Evolutionary conservation across 2,329 filamentous ascomycete species (phyloP).

Genomic region (Pseudocercospora macadamiae): DNA sequence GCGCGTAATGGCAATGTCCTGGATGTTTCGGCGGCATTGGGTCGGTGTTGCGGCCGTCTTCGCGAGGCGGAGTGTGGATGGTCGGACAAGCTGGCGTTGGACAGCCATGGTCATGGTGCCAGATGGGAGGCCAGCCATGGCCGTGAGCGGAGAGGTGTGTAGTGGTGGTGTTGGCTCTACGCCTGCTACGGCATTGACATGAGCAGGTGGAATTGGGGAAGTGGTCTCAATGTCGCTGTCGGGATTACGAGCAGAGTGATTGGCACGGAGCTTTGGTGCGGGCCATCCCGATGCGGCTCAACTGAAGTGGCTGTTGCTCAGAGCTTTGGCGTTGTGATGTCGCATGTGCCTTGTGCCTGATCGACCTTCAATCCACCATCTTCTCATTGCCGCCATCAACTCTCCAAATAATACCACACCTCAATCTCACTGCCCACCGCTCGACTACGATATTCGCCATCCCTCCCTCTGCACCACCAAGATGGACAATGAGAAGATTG

Average conservation of each 20-base stretch:
- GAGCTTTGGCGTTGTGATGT: no score
- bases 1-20: conserved; percentile 89
- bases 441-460: conserved; percentile 1
- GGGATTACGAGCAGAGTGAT: no score
- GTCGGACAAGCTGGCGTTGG: conserved; percentile 39
- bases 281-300: no score
- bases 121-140: conserved; percentile 37
- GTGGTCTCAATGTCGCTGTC: conserved; percentile 11
- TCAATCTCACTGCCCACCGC: neutral
- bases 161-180: conserved; percentile 1
- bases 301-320: no score
- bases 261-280: no score
- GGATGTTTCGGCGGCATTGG: conserved; percentile 50
- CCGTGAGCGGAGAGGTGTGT: conserved; percentile 25
- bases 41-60: conserved; percentile 31
- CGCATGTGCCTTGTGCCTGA: no score
- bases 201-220: neutral
- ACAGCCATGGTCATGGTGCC: conserved; percentile 37
- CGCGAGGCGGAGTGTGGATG: conserved; percentile 30
- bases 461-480: neutral
- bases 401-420: no score
- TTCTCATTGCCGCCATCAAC: no score
- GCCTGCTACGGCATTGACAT: conserved; percentile 19
- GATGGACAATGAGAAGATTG: conserved; percentile 87
- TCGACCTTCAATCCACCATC: neutral